These are phyloP conservation scores for Cytospora mali DNA, from an alignment of 2,329 filamentous ascomycete species.

Conservation along the genomic window DNA sequence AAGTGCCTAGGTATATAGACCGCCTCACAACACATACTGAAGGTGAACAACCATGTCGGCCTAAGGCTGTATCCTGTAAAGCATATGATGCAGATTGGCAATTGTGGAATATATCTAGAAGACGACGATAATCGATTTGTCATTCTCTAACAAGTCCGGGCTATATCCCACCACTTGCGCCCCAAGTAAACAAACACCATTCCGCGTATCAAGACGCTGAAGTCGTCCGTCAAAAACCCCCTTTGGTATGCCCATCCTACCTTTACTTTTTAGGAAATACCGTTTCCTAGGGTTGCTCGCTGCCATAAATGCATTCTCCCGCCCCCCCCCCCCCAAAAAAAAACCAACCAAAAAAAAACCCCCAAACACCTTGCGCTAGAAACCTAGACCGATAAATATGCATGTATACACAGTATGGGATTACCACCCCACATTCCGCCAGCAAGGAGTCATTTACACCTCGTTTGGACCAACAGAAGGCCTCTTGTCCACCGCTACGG, in stretches of 20 bases:
- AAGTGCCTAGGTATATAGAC: background rate
- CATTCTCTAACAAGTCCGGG: background rate
- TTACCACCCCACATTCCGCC: background rate
- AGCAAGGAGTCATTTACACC: conserved; percentile 3
- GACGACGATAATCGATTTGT: background rate
- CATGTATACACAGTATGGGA: background rate
- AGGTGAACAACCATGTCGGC: no score
- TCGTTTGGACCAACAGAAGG: background rate
- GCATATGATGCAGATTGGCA: no score
- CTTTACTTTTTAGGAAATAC: background rate
- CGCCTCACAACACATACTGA: background rate
- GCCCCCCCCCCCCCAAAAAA: no score
- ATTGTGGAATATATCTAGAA: background rate
- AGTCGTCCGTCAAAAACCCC: background rate
- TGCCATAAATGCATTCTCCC: conserved; percentile 3
- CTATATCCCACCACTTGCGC: background rate
- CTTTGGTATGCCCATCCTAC: background rate
- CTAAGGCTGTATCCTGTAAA: no score
- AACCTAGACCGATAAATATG: background rate
- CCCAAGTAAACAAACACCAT: background rate
- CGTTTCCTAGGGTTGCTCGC: background rate
- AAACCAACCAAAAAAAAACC: conserved; percentile 1
- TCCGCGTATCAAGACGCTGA: background rate
- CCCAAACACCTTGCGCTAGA: conserved; percentile 23
- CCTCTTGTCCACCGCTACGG: conserved; percentile 11